phyloP scores from a whole-genome alignment of 192 early-diverging fungal species.

The Podila clonocystis region DNA sequence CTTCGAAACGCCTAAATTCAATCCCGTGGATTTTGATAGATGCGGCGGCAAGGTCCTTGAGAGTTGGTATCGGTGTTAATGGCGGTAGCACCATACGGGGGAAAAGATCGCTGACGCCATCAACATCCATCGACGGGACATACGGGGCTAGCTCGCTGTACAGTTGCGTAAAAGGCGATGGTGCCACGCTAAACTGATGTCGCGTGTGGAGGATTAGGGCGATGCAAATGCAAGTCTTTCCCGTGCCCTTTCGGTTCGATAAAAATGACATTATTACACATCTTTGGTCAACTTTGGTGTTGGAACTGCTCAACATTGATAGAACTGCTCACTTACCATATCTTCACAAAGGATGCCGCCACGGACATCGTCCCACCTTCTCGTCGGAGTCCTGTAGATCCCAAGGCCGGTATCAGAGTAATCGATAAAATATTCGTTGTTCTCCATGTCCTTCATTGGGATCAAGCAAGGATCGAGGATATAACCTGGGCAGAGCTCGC shows the following conservation, averaged over 20 bases:
- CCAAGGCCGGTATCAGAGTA: slow-evolving; percentile 2
- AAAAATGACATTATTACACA: not conserved
- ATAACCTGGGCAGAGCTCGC: slow-evolving; percentile 68
- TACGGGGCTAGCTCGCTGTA: slow-evolving; percentile 53
- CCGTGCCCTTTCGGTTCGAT: slow-evolving; percentile 65
- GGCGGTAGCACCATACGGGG: not conserved
- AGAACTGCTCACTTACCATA: slow-evolving; percentile 59
- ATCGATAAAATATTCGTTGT: slow-evolving; percentile 46
- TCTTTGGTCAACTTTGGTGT: not conserved
- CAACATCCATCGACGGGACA: slow-evolving; percentile 10
- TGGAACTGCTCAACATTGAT: not conserved
- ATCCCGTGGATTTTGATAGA: slow-evolving; percentile 56
- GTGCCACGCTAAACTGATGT: slow-evolving; percentile 62
- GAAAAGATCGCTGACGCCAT: not conserved
- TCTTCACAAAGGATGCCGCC: slow-evolving; percentile 89
- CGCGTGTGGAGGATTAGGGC: slow-evolving; percentile 71
- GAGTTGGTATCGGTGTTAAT: slow-evolving; percentile 14
- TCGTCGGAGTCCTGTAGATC: slow-evolving; percentile 29
- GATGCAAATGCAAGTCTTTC: slow-evolving; percentile 80
- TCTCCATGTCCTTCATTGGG: slow-evolving; percentile 48
- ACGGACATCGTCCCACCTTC: slow-evolving; percentile 43
- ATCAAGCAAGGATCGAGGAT: slow-evolving; percentile 60
- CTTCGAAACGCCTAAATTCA: slow-evolving; percentile 51
- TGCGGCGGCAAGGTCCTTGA: slow-evolving; percentile 57
- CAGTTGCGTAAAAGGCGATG: slow-evolving; percentile 43